Conservation (phyloP, 2,329 filamentous ascomycete genomes). For the Diaporthe nobilis region DNA sequence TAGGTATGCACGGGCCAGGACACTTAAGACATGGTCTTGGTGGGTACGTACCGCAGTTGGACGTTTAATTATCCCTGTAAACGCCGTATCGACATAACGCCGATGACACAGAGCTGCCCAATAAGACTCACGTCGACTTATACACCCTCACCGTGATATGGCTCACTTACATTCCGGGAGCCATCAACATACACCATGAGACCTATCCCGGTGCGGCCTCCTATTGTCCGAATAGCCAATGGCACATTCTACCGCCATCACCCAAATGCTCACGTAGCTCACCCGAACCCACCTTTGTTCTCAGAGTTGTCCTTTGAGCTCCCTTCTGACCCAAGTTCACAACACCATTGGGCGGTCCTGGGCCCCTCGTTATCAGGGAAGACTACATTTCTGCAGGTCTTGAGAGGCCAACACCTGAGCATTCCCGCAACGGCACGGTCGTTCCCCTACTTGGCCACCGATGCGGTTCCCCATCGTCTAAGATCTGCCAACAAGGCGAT, state of each 20-base stretch:
- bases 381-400: slow-evolving; percentile 84
- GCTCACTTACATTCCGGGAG: neutral
- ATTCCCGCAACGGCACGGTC: slow-evolving; percentile 81
- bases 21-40: neutral
- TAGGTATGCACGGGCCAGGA: slow-evolving; percentile 35
- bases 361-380: slow-evolving; percentile 84
- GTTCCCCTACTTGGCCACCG: slow-evolving; percentile 82
- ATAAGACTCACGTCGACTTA: neutral
- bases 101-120: neutral
- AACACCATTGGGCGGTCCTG: slow-evolving; percentile 85
- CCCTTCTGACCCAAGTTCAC: slow-evolving; percentile 64
- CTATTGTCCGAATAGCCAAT: slow-evolving; percentile 80
- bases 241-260: slow-evolving; percentile 88
- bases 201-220: slow-evolving; percentile 56
- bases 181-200: slow-evolving; percentile 50
- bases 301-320: slow-evolving; percentile 78
- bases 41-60: neutral
- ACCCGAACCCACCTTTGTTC: slow-evolving; percentile 81
- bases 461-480: slow-evolving; percentile 68
- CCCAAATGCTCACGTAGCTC: slow-evolving; percentile 65
- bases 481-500: slow-evolving; percentile 78
- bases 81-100: neutral
- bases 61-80: slow-evolving; percentile 5
- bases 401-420: slow-evolving; percentile 82
- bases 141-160: slow-evolving; percentile 9